Evolutionary conservation across 768 basidiomycete genomes (phyloP), one percentile per base, ranked within the genome.

Genomic region (Agrocybe chaxingu): DNA sequence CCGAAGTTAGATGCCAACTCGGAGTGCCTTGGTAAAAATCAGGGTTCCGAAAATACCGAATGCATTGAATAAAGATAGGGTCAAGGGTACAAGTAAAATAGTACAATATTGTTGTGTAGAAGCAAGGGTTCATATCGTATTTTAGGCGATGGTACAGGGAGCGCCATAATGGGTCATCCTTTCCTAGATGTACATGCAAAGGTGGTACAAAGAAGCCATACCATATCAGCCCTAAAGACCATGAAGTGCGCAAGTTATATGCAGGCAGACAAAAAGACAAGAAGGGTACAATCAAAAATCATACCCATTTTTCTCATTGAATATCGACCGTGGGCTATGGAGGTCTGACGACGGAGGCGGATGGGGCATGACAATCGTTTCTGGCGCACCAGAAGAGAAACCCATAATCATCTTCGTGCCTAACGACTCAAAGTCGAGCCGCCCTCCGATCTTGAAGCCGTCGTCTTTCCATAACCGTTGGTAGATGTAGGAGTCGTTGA

Each of bases 401-500:
- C 73, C 84, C 68, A 84, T 77, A 12, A 80, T 61, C 60, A 82
- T 66, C 57, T 73, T 79, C 33, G 58, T 59, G 4, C 79, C 74
- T 38, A 83, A 60, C 0, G 74, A 63, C 7, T 73, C 73, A 51
- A 86, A 87, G 52, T 79, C 72, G 31, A 87, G 75, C 29, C 71
- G 63, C 0, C 73, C 72, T 12, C 85, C 84, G 11, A 87, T 58
- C 59, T 82, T 84, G 62, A 87, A 81, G 11, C 69, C 65, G 57
- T 87, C 84, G 16, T 70, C 71, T 64, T 84, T 84, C 77, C 80
- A 86, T 60, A 87, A 69, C 13, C 84, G 80, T 56, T 85, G 83
- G 63, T 80, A 86, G 50, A 81, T 64, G 58, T 75, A 80, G 2
- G 80, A 76, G 47, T 79, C 76, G 48, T 67, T 66, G 57, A 72